These are phyloP conservation scores for Fusarium algeriense DNA, from an alignment of 2,329 filamentous ascomycete species.

Conservation along the genomic window DNA sequence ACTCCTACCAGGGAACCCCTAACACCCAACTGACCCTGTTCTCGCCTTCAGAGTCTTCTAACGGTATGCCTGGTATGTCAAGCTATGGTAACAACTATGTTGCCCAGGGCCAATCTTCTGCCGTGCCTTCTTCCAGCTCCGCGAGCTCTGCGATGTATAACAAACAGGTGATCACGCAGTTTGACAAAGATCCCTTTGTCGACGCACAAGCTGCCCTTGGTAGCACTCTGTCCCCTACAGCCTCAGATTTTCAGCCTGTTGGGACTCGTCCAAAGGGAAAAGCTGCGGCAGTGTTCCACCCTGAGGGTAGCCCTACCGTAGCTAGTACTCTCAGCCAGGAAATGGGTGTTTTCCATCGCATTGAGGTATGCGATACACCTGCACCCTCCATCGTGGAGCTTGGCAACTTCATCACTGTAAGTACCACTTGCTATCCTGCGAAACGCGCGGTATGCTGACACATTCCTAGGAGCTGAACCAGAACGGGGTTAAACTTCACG, in stretches of 20 bases:
- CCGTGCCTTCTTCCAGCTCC: too few relatives aligned
- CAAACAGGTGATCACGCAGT: constrained; percentile 24
- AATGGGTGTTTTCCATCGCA: constrained; percentile 58
- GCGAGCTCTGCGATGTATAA: constrained; percentile 32
- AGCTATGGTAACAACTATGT: constrained; percentile 46
- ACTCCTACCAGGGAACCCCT: constrained; percentile 72
- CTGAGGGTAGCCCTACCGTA: constrained; percentile 44
- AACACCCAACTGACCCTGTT: constrained; percentile 74
- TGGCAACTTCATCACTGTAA: constrained; percentile 60
- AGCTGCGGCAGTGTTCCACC: not conserved
- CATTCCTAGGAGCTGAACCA: constrained; percentile 54
- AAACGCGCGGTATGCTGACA: constrained; percentile 20
- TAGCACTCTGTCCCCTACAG: constrained; percentile 71
- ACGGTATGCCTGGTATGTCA: constrained; percentile 52
- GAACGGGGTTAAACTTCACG: constrained; percentile 52
- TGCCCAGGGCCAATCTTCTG: not conserved
- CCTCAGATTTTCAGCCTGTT: constrained; percentile 70
- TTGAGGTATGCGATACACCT: constrained; percentile 56
- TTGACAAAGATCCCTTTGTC: constrained; percentile 68
- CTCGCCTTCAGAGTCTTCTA: constrained; percentile 66
- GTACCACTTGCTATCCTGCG: constrained; percentile 25
- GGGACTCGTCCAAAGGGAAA: constrained; percentile 30
- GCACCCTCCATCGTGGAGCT: constrained; percentile 54
- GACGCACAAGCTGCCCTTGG: constrained; percentile 49
- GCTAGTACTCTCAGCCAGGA: constrained; percentile 60